Conservation (phyloP, 169 alveolate genomes). For the Plasmodium sp. region DNA sequence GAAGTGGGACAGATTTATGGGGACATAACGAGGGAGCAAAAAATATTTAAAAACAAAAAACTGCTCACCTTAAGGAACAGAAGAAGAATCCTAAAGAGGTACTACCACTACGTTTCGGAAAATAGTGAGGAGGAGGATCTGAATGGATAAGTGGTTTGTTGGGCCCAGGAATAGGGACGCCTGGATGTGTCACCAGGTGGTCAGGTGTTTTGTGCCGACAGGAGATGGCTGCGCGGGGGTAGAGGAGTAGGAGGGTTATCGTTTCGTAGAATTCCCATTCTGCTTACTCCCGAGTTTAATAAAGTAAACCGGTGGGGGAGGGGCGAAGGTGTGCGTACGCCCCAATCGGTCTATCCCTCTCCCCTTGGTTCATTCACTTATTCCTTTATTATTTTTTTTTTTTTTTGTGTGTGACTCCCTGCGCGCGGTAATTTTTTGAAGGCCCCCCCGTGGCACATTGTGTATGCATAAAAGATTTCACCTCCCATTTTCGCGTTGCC, state of each 20-base stretch:
- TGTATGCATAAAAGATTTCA: background rate
- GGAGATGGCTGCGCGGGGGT: background rate
- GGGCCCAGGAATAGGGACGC: background rate
- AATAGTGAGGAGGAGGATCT: conserved; percentile 57
- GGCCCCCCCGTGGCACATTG: background rate
- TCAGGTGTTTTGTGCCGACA: background rate
- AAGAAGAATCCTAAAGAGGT: conserved; percentile 22
- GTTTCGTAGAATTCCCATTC: background rate
- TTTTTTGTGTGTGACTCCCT: background rate
- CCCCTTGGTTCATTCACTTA: background rate
- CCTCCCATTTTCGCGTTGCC: background rate
- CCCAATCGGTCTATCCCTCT: background rate
- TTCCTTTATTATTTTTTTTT: background rate
- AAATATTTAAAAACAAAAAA: conserved; percentile 29
- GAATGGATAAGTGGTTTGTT: background rate
- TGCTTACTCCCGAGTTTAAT: background rate
- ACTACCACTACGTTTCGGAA: conserved; percentile 29
- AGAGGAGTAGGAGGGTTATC: background rate
- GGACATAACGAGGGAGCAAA: conserved; percentile 4
- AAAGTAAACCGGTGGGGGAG: background rate
- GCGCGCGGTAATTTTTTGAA: background rate
- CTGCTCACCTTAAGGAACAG: conserved; percentile 12
- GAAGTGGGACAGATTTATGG: background rate
- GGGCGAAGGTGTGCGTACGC: background rate
- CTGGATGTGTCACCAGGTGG: background rate